These are phyloP conservation scores for Metschnikowia chrysomelidarum DNA, from an alignment of 805 yeast species.

Conservation along the genomic window DNA sequence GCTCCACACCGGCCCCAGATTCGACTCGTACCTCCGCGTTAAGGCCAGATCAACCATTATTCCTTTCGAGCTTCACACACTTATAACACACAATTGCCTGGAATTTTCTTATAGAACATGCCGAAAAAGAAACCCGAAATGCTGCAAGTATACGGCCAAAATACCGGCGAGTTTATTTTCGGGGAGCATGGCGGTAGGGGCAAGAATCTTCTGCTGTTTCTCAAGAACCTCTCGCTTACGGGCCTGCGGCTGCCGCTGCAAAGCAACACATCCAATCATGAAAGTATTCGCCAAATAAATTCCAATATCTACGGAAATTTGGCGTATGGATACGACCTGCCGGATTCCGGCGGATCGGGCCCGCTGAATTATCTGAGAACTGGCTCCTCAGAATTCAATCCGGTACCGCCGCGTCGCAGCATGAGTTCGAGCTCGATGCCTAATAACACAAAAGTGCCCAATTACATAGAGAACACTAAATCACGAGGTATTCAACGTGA, in stretches of 20 bases:
- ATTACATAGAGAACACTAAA: not conserved
- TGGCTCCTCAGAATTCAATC: constrained; percentile 1
- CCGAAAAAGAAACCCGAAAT: constrained; percentile 44
- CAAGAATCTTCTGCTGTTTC: constrained; percentile 51
- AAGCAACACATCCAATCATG: constrained; percentile 13
- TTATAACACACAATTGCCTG: too few species aligned
- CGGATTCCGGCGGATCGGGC: constrained; percentile 16
- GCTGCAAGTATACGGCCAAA: constrained; percentile 39
- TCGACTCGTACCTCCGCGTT: too few species aligned
- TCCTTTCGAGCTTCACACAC: too few species aligned
- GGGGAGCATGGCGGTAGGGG: constrained; percentile 71
- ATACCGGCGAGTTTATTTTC: constrained; percentile 58
- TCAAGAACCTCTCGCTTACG: constrained; percentile 44
- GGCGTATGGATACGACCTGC: constrained; percentile 24
- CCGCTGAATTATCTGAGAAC: not conserved
- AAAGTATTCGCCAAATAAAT: constrained; percentile 28
- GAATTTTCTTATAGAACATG: constrained; percentile 28
- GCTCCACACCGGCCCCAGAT: too few species aligned
- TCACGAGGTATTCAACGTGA: not conserved
- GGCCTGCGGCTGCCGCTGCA: constrained; percentile 21
- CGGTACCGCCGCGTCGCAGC: constrained; percentile 2
- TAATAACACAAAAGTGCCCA: constrained; percentile 1
- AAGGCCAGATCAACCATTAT: too few species aligned
- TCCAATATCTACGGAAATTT: constrained; percentile 40
- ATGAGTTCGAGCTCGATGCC: constrained; percentile 4